Percentiles rank a stretch among this genome's conserved stretches.
These are phyloP conservation scores for Penicillium occitanis DNA, from an alignment of 2,329 filamentous ascomycete genomes.

Conservation along the genomic window DNA sequence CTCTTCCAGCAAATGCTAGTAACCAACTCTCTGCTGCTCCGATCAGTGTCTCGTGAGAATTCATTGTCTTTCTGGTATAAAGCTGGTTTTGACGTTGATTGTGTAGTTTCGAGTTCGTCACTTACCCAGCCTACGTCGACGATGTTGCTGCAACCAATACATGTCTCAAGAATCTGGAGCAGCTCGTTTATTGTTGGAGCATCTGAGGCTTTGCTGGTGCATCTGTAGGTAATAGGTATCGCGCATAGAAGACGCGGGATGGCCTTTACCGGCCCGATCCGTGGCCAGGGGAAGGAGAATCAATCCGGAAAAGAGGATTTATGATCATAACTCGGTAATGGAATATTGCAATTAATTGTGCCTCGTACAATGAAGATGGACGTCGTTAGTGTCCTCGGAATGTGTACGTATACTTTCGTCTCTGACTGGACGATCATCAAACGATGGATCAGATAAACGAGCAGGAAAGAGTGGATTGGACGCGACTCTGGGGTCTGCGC, in stretches of 20 bases:
- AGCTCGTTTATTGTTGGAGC: slow-evolving; percentile 50
- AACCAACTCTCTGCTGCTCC: slow-evolving; percentile 42
- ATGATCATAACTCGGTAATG: background rate
- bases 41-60: slow-evolving; percentile 46
- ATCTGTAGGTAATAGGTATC: background rate
- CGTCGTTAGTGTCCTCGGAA: background rate
- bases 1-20: slow-evolving; percentile 35
- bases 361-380: background rate
- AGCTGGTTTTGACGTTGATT: too few species aligned
- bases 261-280: background rate
- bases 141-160: slow-evolving; percentile 53
- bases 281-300: background rate
- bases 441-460: background rate
- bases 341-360: background rate
- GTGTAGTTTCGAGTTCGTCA: too few species aligned
- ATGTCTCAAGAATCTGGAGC: slow-evolving; percentile 55
- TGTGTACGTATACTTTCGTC: background rate
- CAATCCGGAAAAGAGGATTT: background rate
- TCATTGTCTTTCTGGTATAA: too few species aligned
- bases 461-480: background rate
- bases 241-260: background rate
- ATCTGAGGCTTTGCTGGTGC: slow-evolving; percentile 32
- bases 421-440: background rate
- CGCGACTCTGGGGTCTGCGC: background rate
- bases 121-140: slow-evolving; percentile 34